Percentiles rank a stretch among this genome's conserved stretches.
Evolutionary conservation across 306 rosid species (phyloP).

Genomic region (Canavalia ensiformis): DNA sequence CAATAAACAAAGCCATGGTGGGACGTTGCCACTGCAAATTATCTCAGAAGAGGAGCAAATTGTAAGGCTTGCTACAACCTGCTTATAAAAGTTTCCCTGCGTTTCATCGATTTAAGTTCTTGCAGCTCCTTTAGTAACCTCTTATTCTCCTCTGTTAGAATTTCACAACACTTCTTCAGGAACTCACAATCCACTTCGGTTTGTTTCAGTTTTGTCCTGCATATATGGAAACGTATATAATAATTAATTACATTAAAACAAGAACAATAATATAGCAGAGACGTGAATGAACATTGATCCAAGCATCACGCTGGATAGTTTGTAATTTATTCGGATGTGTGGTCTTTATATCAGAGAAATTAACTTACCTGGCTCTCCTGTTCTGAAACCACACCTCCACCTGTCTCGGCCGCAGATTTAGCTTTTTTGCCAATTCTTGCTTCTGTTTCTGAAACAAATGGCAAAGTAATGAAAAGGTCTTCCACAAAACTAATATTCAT

Average conservation of each 20-base stretch:
- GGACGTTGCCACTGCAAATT: conserved; percentile 47
- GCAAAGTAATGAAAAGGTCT: background rate
- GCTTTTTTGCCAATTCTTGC: conserved; percentile 76
- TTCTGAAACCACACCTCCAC: conserved; percentile 99
- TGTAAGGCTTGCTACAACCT: conserved; percentile 67
- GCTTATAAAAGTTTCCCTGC: conserved; percentile 58
- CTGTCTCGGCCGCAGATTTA: conserved; percentile 83
- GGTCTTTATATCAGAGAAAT: background rate
- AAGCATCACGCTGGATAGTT: background rate
- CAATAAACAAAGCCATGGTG: conserved; percentile 40
- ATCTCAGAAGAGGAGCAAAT: conserved; percentile 84
- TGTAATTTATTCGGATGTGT: background rate
- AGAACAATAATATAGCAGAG: background rate
- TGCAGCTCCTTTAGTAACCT: conserved; percentile 78
- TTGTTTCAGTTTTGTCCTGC: conserved; percentile 91
- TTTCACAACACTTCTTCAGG: conserved; percentile 73
- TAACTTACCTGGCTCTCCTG: conserved; percentile 92
- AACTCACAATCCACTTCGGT: conserved; percentile 79
- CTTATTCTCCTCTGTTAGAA: conserved; percentile 78
- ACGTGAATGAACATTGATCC: background rate
- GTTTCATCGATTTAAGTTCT: conserved; percentile 70
- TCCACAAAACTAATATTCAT: conserved; percentile 1
- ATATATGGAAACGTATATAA: conserved; percentile 16
- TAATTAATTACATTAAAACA: background rate
- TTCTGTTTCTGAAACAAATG: conserved; percentile 70